Conservation (phyloP, 208 protist genomes). For the Trypanosoma cruzi region DNA sequence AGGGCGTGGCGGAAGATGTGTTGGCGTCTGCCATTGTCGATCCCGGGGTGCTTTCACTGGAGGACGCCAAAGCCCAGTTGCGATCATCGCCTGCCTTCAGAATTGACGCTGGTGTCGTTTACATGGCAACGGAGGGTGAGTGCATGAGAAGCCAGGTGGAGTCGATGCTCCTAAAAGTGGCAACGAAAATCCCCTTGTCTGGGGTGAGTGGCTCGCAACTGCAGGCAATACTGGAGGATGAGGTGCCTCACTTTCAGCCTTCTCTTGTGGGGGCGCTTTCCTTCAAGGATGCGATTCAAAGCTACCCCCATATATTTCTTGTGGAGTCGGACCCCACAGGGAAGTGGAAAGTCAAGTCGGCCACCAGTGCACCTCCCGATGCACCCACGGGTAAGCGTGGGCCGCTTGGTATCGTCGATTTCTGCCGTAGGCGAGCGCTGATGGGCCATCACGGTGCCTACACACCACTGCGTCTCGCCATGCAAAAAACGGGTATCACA, state of each 20-base stretch:
- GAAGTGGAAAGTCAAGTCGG: conserved; percentile 42
- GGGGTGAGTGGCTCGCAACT: conserved; percentile 57
- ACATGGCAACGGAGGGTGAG: conserved; percentile 1
- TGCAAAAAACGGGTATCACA: conserved; percentile 33
- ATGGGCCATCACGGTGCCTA: conserved; percentile 27
- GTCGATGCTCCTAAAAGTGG: conserved; percentile 37
- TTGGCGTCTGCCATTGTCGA: conserved; percentile 15
- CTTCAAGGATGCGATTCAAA: conserved; percentile 56
- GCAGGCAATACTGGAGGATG: conserved; percentile 59
- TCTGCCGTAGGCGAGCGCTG: conserved; percentile 20
- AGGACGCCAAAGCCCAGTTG: conserved; percentile 22
- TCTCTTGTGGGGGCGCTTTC: conserved; percentile 40
- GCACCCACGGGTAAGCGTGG: background rate
- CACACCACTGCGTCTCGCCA: conserved; percentile 37
- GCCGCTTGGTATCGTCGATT: conserved; percentile 17
- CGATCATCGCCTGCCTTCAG: conserved; percentile 10
- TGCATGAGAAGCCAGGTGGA: conserved; percentile 9
- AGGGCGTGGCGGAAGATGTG: conserved; percentile 26
- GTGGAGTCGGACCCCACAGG: conserved; percentile 31
- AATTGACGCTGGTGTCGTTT: conserved; percentile 18
- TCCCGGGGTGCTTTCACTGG: conserved; percentile 7
- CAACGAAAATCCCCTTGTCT: conserved; percentile 37
- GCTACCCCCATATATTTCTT: conserved; percentile 42
- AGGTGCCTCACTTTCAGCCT: conserved; percentile 55
- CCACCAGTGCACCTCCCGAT: background rate